Evolutionary conservation across 225 moss, liverwort and hornwort species (phyloP), one percentile per base, ranked within the genome.

Genomic region (Rhytidiadelphus loreus): DNA sequence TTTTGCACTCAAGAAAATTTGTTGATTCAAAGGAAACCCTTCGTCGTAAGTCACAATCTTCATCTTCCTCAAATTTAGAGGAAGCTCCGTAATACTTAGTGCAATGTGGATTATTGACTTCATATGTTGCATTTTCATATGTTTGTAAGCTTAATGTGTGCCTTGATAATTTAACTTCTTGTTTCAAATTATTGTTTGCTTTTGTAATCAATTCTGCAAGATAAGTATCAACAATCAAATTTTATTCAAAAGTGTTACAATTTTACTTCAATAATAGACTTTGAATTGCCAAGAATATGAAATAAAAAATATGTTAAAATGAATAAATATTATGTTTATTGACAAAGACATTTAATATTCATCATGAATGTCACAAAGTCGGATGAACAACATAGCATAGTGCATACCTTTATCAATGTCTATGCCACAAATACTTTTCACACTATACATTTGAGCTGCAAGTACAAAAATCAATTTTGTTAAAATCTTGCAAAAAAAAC

Each of bases 221-320:
- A 25, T 23, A 35, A 33, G 3, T 15, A 76, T 11, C 9, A 64
- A 48, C 1, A 1, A 30, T 64, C 16, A 20, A 62, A 32, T 9
- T 23, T 73, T 33, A 44, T 28, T 37, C 4, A 74, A 37, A 46
- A 77, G 1, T 0, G 3, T 77, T 12, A 35, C 13, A 43, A 37
- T 24, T 16, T 58, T n/a, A 11, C 6, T 30, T 20, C 9, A 68
- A 16, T 12, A 37, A 77, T 39, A 13, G 46, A 48, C 12, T 16
- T 0, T n/a, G 0, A 13, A 58, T 5, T 35, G 0, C 0, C 4
- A 56, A 56, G 16, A 56, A 17, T 17, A 41, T 79, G 2, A 58
- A 79, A 39, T 2, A 25, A 58, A 5, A 82, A 22, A 56, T 3
- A 11, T n/a, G n/a, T 6, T 7, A 18, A 29, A 77, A 20, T 2